Conservation (phyloP, 305 asterid species). For the Fraxinus angustifolia region DNA sequence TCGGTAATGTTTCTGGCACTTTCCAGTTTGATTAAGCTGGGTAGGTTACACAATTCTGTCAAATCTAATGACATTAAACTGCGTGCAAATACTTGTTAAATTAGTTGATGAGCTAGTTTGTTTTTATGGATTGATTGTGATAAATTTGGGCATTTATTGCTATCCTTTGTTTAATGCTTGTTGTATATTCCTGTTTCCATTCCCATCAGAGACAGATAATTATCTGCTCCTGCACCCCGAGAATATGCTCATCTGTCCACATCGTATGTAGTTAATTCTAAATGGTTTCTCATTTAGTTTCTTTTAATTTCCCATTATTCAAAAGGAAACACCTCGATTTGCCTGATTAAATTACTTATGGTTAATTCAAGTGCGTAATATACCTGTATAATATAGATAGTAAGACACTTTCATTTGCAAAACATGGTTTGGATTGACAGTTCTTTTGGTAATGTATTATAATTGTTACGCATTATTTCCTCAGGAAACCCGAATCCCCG, state of each 20-base stretch:
- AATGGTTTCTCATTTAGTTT: neutral
- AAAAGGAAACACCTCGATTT: neutral
- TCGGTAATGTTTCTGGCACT: neutral
- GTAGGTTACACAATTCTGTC: neutral
- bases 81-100: neutral
- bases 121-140: neutral
- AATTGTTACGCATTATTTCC: conserved; percentile 17
- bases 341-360: neutral
- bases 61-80: neutral
- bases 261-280: neutral
- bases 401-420: neutral
- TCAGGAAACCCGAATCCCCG: conserved; percentile 76
- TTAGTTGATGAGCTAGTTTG: neutral
- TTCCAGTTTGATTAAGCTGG: neutral
- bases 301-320: neutral
- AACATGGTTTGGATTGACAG: neutral
- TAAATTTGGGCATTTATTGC: neutral
- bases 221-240: neutral
- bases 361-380: neutral
- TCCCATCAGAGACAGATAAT: neutral
- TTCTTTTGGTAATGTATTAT: conserved; percentile 10
- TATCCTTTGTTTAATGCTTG: neutral
- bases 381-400: conserved; percentile 2
- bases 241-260: neutral
- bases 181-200: neutral